Percentiles rank a stretch among this genome's conserved stretches.
Evolutionary conservation across 192 early-diverging fungal genomes (phyloP).

Genomic region (Backusella macrospora): DNA sequence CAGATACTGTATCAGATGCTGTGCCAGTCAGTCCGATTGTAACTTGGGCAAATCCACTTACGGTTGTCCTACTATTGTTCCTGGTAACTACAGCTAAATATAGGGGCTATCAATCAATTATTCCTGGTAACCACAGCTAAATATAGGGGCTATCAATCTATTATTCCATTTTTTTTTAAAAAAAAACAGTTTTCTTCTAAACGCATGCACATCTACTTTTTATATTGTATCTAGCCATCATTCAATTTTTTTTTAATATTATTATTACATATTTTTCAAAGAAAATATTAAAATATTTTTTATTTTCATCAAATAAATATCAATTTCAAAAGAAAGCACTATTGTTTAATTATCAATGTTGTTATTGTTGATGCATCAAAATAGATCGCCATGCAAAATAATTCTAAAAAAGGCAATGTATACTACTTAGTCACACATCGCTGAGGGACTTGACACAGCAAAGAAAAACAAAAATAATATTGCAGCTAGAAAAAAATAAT

Average conservation of each 20-base stretch:
- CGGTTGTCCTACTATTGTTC: conserved; percentile 46
- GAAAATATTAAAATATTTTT: background rate
- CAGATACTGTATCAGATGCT: conserved; percentile 41
- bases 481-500: too few species aligned
- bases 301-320: background rate
- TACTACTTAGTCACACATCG: background rate
- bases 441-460: too few species aligned
- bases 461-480: too few species aligned
- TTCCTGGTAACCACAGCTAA: conserved; percentile 39
- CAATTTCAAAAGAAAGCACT: background rate
- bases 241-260: background rate
- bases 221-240: background rate
- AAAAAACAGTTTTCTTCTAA: background rate
- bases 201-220: background rate
- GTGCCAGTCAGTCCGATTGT: conserved; percentile 28
- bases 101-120: background rate
- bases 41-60: conserved; percentile 40
- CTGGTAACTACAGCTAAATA: conserved; percentile 42
- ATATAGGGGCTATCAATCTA: background rate
- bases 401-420: background rate
- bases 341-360: background rate
- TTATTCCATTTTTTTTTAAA: background rate
- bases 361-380: background rate
- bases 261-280: conserved; percentile 5
- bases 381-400: background rate